Evolutionary conservation across 2,329 filamentous ascomycete species (phyloP).

Genomic region (Periconia sp.): DNA sequence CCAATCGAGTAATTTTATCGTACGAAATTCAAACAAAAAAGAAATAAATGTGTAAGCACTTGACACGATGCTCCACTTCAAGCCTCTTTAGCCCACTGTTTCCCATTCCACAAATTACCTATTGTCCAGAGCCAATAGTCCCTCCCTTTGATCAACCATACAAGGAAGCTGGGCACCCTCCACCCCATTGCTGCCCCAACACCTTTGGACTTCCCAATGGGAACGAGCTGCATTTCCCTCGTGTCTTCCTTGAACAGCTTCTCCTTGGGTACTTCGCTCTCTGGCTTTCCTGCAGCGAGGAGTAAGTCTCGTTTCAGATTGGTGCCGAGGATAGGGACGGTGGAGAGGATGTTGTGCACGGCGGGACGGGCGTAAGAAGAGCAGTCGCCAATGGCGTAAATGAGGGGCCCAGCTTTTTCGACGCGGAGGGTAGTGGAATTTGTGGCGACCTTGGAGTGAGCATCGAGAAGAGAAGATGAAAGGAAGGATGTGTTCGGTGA

Average conservation of each 20-base stretch:
- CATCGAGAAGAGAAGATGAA: slow-evolving; percentile 18
- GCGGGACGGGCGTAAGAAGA: slow-evolving; percentile 34
- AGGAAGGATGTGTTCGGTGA: slow-evolving; percentile 36
- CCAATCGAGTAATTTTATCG: too few species aligned
- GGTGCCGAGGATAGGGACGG: slow-evolving; percentile 41
- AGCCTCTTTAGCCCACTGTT: slow-evolving; percentile 55
- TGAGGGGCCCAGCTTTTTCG: slow-evolving; percentile 19
- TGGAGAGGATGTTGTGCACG: slow-evolving; percentile 37
- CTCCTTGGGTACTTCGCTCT: slow-evolving; percentile 15
- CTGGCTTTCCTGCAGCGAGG: slow-evolving; percentile 29
- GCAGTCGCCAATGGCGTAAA: slow-evolving; percentile 43
- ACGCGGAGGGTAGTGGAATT: slow-evolving; percentile 28
- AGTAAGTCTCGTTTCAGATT: slow-evolving; percentile 56
- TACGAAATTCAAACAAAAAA: background rate
- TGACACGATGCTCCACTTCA: slow-evolving; percentile 14
- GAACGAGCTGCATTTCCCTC: slow-evolving; percentile 32
- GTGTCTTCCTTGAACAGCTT: slow-evolving; percentile 22
- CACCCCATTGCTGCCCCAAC: slow-evolving; percentile 43
- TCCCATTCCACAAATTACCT: slow-evolving; percentile 52
- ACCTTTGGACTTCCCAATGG: slow-evolving; percentile 35
- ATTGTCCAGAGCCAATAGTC: slow-evolving; percentile 56
- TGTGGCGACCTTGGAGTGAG: background rate
- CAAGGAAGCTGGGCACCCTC: slow-evolving; percentile 40
- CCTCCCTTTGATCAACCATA: slow-evolving; percentile 45
- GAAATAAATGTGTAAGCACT: too few species aligned